Percentiles rank a stretch among this genome's conserved stretches.
phyloP scores from a whole-genome alignment of 163 green algal genomes.

The Trebouxia gelatinosa region DNA sequence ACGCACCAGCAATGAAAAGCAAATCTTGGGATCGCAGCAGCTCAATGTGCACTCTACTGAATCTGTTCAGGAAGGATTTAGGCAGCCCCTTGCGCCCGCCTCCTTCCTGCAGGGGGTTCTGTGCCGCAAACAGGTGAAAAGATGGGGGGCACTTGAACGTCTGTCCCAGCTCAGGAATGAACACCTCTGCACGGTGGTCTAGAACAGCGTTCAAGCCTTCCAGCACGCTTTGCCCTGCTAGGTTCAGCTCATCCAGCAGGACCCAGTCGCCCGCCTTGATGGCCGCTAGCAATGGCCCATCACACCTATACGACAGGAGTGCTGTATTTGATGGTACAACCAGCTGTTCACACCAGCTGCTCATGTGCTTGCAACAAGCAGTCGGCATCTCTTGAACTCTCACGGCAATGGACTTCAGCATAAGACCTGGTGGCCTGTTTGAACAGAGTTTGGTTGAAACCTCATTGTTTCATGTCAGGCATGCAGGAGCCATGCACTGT shows the following conservation, averaged over 20 bases:
- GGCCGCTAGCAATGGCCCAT: constrained; percentile 82
- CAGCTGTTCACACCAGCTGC: not conserved
- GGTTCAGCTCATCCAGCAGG: constrained; percentile 98
- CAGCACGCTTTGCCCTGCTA: constrained; percentile 92
- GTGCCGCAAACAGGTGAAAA: constrained; percentile 93
- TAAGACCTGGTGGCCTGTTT: too few relatives aligned
- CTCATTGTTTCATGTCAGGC: too few relatives aligned
- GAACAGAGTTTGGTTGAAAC: too few relatives aligned
- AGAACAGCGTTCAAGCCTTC: constrained; percentile 96
- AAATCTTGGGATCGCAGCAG: constrained; percentile 80
- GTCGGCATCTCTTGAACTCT: too few relatives aligned
- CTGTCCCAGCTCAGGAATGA: constrained; percentile 92
- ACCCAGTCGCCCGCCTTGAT: constrained; percentile 88
- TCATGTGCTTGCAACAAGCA: not conserved
- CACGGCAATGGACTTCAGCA: too few relatives aligned
- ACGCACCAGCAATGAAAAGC: constrained; percentile 62
- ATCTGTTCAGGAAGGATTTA: constrained; percentile 96
- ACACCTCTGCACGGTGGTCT: constrained; percentile 93
- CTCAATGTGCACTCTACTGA: constrained; percentile 88
- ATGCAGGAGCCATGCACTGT: too few relatives aligned
- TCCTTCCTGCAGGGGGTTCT: constrained; percentile 93
- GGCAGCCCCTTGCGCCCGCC: constrained; percentile 96
- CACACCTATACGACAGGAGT: too few relatives aligned
- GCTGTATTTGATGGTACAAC: too few relatives aligned
- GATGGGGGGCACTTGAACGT: constrained; percentile 75